A percentile compares a stretch with the other conserved stretches of the same genome.
Evolutionary conservation across 2,329 filamentous ascomycete genomes (phyloP).

Genomic region (Cercospora brassicicola): DNA sequence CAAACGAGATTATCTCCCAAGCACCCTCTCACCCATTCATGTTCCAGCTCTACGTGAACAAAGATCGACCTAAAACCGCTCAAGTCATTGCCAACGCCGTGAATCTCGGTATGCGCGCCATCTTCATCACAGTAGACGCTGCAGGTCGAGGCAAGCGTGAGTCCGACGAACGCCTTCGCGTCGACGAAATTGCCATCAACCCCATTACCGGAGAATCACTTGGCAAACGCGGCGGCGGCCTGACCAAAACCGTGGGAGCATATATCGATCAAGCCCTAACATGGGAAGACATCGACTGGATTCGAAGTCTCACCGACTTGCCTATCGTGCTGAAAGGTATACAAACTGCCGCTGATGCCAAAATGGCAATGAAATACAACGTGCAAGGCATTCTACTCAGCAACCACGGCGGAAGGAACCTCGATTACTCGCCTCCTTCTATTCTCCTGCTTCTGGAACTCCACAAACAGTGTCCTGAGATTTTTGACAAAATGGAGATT

Average conservation of each 20-base stretch:
- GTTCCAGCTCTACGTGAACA: slow-evolving; percentile 65
- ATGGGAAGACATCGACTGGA: slow-evolving; percentile 48
- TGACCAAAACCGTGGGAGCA: slow-evolving; percentile 55
- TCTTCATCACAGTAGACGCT: slow-evolving; percentile 62
- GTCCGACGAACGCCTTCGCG: slow-evolving; percentile 44
- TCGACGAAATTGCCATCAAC: slow-evolving; percentile 25
- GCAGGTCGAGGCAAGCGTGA: slow-evolving; percentile 58
- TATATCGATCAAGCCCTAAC: slow-evolving; percentile 59
- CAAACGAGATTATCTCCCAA: slow-evolving; percentile 34
- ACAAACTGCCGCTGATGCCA: slow-evolving; percentile 43
- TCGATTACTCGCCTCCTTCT: slow-evolving; percentile 46
- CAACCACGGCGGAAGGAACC: slow-evolving; percentile 52
- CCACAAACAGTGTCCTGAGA: slow-evolving; percentile 58
- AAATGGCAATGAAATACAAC: slow-evolving; percentile 43
- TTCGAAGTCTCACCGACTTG: slow-evolving; percentile 33
- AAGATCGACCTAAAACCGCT: slow-evolving; percentile 54
- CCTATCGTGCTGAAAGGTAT: slow-evolving; percentile 44
- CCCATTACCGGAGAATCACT: slow-evolving; percentile 45
- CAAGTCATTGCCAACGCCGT: slow-evolving; percentile 51
- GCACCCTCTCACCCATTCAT: slow-evolving; percentile 45
- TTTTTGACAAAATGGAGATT: slow-evolving; percentile 46
- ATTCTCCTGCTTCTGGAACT: slow-evolving; percentile 62
- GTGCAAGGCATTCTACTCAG: slow-evolving; percentile 45
- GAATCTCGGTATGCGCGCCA: slow-evolving; percentile 50
- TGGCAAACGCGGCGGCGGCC: slow-evolving; percentile 53